These are phyloP conservation scores for Moesziomyces sp. DNA, from an alignment of 1,284 basidiomycete species.

Conservation along the genomic window DNA sequence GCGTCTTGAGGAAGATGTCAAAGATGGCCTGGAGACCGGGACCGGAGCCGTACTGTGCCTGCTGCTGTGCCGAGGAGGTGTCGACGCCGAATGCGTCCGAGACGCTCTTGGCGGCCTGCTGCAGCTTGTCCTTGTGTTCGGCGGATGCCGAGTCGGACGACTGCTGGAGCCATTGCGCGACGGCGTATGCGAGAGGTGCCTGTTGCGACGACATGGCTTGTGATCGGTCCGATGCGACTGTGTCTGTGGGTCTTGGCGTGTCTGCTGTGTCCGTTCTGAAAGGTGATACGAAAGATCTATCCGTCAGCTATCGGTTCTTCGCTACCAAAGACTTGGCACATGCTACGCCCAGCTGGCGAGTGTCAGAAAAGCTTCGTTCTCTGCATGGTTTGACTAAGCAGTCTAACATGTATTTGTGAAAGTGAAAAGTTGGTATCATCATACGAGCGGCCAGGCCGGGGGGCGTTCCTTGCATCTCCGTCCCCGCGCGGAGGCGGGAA, in stretches of 20 bases:
- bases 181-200: constrained; percentile 58
- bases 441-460: constrained; percentile 8
- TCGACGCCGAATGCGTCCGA: constrained; percentile 54
- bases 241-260: background rate
- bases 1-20: constrained; percentile 67
- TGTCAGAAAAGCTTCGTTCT: constrained; percentile 44
- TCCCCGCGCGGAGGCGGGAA: too few species aligned
- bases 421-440: constrained; percentile 53
- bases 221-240: background rate
- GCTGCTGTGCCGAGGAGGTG: constrained; percentile 43
- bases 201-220: constrained; percentile 30
- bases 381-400: constrained; percentile 45
- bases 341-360: background rate
- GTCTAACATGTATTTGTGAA: constrained; percentile 55
- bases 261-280: constrained; percentile 4
- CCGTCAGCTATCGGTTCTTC: background rate
- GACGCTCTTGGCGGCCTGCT: constrained; percentile 51
- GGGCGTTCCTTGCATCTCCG: background rate
- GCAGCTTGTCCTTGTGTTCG: constrained; percentile 44
- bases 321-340: background rate
- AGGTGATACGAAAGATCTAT: background rate
- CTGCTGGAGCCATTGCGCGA: constrained; percentile 59
- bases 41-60: constrained; percentile 53
- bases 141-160: constrained; percentile 23
- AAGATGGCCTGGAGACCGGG: constrained; percentile 65